Evolutionary conservation across 2,329 filamentous ascomycete species (phyloP).

Genomic region (Ophiostoma australiae): DNA sequence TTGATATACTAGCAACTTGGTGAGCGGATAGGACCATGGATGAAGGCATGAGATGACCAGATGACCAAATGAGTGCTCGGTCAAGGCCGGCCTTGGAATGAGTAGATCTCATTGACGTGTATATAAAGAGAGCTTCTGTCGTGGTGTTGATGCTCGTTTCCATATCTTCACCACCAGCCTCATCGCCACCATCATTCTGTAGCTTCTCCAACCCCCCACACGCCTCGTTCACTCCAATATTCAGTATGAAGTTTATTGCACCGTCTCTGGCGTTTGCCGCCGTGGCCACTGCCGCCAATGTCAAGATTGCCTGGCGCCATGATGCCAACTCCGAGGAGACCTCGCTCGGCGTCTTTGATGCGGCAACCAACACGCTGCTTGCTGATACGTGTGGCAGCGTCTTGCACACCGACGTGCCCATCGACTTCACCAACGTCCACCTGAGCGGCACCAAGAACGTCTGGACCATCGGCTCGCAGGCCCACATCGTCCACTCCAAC

Average conservation of each 20-base stretch:
- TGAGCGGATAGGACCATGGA: too few species aligned
- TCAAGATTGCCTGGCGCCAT: neutral
- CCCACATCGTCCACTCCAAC: neutral
- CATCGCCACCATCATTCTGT: too few species aligned
- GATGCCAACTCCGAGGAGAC: neutral
- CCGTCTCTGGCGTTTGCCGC: neutral
- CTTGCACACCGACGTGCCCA: neutral
- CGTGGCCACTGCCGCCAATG: neutral
- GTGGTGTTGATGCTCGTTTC: too few species aligned
- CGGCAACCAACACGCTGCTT: neutral
- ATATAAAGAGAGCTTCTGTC: too few species aligned
- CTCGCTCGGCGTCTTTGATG: neutral
- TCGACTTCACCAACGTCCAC: neutral
- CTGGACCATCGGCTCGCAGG: neutral
- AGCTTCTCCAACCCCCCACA: too few species aligned
- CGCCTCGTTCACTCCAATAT: too few species aligned
- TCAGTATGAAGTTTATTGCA: neutral
- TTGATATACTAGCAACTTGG: too few species aligned
- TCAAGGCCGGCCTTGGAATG: too few species aligned
- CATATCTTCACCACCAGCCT: too few species aligned
- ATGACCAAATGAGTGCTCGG: too few species aligned
- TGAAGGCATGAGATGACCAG: too few species aligned
- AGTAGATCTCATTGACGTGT: too few species aligned
- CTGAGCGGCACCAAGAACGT: neutral
- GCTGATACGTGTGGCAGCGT: neutral